Base-by-base conservation (phyloP, 441 rosid species). In the Gossypium lobatum region DNA sequence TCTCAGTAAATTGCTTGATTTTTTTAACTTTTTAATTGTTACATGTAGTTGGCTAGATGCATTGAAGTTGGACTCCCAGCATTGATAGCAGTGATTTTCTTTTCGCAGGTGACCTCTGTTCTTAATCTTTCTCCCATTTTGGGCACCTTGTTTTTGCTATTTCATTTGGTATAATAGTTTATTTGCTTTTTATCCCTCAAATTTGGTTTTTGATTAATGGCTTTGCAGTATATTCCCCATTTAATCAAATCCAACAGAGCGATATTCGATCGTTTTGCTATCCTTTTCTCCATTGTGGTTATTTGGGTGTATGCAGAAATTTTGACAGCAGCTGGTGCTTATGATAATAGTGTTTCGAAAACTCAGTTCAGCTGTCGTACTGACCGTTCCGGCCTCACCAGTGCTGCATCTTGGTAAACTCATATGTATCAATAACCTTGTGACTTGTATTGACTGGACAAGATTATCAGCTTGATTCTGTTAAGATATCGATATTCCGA, bases 11-110 rank as follows among this genome's bases (percentile, higher is more conserved):
- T 18, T 64, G 52, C 20, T 20, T 11, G 17, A 10, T 21, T 8
- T 6, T 6, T 21, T 10, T 50, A 67, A 21, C n/a, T 63, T 16
- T 68, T 8, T 3, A 13, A 4, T 3, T 42, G 73, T 69, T 64
- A 25, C 26, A 5, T 84, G 75, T 77, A 93, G 98, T 78, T 91
- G 73, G 97, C 98, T 6, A 89, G 68, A 77, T 93, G 98, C 68
- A 23, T 90, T 50, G 98, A 91, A 84, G 39, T 91, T 75, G 97
- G 97, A 61, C 95, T 93, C 45, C 98, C 98, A 4, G 91, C 93
- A 28, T 80, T 93, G 76, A 45, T 93, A 62, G 37, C 87, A 18
- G 71, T 93, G 75, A 82, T 93, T 76, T 18, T 93, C 50, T 48
- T 88, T 46, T 87, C 98, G 75, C 93, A 93, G 97, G 97, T 89